Conservation (phyloP, 805 yeast genomes). For the Lachancea mirantina region DNA sequence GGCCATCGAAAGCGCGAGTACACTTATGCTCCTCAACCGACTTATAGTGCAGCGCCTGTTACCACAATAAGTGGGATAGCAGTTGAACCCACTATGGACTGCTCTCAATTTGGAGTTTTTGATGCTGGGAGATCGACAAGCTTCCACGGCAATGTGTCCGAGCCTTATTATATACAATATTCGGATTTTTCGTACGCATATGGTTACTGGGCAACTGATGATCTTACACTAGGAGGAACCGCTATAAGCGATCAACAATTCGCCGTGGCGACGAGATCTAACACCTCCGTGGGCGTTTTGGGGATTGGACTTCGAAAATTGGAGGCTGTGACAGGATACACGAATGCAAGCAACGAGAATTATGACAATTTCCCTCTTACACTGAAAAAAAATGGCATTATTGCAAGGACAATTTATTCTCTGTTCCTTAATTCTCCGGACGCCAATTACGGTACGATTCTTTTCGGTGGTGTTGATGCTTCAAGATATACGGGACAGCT, state of each 20-base stretch:
- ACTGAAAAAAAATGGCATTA: slow-evolving; percentile 46
- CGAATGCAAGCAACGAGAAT: slow-evolving; percentile 15
- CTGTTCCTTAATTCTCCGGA: slow-evolving; percentile 41
- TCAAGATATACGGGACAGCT: slow-evolving; percentile 46
- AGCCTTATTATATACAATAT: slow-evolving; percentile 36
- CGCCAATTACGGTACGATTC: slow-evolving; percentile 39
- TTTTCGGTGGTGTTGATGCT: slow-evolving; percentile 61
- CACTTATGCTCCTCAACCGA: slow-evolving; percentile 1
- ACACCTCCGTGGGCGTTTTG: slow-evolving; percentile 55
- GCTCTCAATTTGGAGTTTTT: slow-evolving; percentile 15
- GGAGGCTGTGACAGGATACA: slow-evolving; percentile 39
- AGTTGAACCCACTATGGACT: slow-evolving; percentile 17
- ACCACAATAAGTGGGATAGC: slow-evolving; percentile 13
- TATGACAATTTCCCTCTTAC: slow-evolving; percentile 60
- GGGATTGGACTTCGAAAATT: slow-evolving; percentile 61
- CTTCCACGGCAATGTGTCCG: slow-evolving; percentile 12
- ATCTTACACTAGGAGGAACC: slow-evolving; percentile 41
- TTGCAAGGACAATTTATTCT: slow-evolving; percentile 47
- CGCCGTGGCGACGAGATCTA: slow-evolving; percentile 58
- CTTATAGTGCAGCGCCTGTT: slow-evolving; percentile 1
- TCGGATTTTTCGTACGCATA: slow-evolving; percentile 43
- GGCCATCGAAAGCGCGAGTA: slow-evolving; percentile 1
- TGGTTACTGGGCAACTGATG: slow-evolving; percentile 60
- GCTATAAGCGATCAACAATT: slow-evolving; percentile 46
- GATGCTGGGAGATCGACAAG: slow-evolving; percentile 14